Evolutionary conservation across 2,329 filamentous ascomycete species (phyloP), one percentile per base, ranked within the genome.

Genomic region (Septoria petroselini): DNA sequence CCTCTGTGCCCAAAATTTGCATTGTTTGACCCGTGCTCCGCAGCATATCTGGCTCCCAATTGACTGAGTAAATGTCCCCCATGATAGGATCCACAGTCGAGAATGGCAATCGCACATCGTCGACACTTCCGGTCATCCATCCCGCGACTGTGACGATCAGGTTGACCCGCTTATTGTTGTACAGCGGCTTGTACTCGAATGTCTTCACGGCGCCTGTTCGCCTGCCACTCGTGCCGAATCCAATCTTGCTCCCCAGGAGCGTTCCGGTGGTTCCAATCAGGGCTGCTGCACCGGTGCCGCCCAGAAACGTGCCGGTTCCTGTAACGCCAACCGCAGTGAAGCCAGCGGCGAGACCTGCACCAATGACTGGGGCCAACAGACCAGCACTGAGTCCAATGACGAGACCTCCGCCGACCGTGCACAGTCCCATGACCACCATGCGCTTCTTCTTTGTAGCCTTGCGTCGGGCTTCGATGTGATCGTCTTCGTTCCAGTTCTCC

Each of bases 41-140:
- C 65, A 98, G 79, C 91, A 98, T 95, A 66, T 98, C 93, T 2
- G 93, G 94, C 69, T 98, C 93, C 91, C 93, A 98, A 51, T 94
- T 76, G 8, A 98, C 85, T 0, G 91, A 96, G 72, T 98, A 98
- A 12, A 98, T 84, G 66, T 98, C 93, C 9, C 93, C 93, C 93
- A 98, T 98, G 56, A 97, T 82, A 0, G 94, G 89, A 68, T 98
- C 91, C 5, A 98, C 86, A 0, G 94, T 98, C 73, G 90, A 96
- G 70, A 87, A 98, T 6, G 93, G 93, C 63, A 98, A 72, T 53
- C 93, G 87, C 41, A 98, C 91, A 68, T 98, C 93, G 71, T 98
- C 93, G 45, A 95, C 84, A 66, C 95, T 97, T 63, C 94, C 93
- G 33, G 89, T 96, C 86, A 98, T 94, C 93, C 93, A 98, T 3